Evolutionary conservation across 2,329 filamentous ascomycete genomes (phyloP), one percentile per base, ranked within the genome.

Genomic region (Aspergillus viridinutans): DNA sequence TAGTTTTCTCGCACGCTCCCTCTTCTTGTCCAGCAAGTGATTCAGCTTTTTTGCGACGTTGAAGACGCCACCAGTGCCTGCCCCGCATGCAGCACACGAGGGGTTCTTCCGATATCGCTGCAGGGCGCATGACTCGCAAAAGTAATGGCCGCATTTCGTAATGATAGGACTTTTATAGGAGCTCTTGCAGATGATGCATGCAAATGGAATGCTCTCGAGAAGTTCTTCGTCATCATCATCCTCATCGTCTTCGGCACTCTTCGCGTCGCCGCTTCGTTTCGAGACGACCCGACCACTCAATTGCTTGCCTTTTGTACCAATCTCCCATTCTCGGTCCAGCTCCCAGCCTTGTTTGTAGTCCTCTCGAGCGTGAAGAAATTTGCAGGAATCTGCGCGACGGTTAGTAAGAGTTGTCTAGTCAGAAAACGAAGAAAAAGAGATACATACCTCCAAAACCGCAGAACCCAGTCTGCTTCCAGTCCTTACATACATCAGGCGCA

Each of bases 101-200:
- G 92, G 92, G 66, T 92, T 90, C 70, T 90, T 94, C 61, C 89
- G 83, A 71, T 97, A 97, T 62, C 92, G 79, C 70, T 90, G 86
- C 65, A 97, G 78, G 26, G 94, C 94, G 73, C 94, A 99, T 1
- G 83, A 81, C 73, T 97, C 90, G 71, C 94, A 99, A 70, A 97
- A 97, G 73, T 97, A 97, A 73, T 99, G 94, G 0, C 91, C 90
- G 64, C 94, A 99, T 63, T 91, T 89, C 12, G 94, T 97, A 25
- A 93, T 79, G 12, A 97, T 84, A 0, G 94, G 93, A 56, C 84
- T 82, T 66, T 85, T 88, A 75, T 96, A 97, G 1, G 86, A 75
- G 40, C 85, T 83, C 66, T 87, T 86, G 80, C 92, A 97, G 60
- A 96, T 90, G 61, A 96, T 85, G 73, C 92, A 97, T 1, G 85